phyloP scores from a whole-genome alignment of 2,329 filamentous ascomycete species.

The Trichoderma breve region DNA sequence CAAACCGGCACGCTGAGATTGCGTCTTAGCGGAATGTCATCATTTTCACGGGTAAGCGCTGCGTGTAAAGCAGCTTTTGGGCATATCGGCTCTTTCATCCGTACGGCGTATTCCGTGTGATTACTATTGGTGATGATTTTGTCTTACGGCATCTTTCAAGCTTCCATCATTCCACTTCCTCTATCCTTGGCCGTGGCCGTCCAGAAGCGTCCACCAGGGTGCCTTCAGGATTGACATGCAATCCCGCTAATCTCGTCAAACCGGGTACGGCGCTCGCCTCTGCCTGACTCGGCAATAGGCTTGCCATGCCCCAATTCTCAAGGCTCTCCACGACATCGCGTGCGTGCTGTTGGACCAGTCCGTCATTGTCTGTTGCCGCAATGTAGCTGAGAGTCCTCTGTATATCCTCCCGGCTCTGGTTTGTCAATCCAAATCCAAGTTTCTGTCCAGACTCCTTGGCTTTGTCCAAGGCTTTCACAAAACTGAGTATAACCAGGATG shows the following conservation, averaged over 20 bases:
- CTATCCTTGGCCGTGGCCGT: constrained; percentile 46
- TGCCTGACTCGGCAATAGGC: constrained; percentile 41
- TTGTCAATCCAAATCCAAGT: constrained; percentile 54
- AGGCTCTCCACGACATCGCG: constrained; percentile 65
- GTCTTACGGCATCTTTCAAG: neutral
- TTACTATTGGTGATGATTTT: neutral
- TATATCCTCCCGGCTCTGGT: constrained; percentile 60
- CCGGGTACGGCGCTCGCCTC: constrained; percentile 25
- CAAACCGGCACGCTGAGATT: neutral
- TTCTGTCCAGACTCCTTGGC: constrained; percentile 46
- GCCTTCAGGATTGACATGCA: constrained; percentile 37
- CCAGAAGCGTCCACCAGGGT: constrained; percentile 27
- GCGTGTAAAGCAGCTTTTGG: neutral
- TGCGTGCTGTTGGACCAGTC: constrained; percentile 65
- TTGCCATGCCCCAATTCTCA: constrained; percentile 58
- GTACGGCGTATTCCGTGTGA: neutral
- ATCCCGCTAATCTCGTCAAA: constrained; percentile 38
- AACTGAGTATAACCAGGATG: constrained; percentile 59
- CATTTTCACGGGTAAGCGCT: neutral
- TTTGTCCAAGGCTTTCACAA: constrained; percentile 58
- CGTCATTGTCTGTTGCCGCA: constrained; percentile 64
- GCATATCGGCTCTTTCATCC: neutral
- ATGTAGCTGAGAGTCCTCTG: constrained; percentile 61
- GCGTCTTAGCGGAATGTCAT: neutral
- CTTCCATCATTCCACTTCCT: constrained; percentile 56